Evolutionary conservation across 2,329 filamentous ascomycete species (phyloP), one percentile per base, ranked within the genome.

Genomic region (Claviceps citrina): DNA sequence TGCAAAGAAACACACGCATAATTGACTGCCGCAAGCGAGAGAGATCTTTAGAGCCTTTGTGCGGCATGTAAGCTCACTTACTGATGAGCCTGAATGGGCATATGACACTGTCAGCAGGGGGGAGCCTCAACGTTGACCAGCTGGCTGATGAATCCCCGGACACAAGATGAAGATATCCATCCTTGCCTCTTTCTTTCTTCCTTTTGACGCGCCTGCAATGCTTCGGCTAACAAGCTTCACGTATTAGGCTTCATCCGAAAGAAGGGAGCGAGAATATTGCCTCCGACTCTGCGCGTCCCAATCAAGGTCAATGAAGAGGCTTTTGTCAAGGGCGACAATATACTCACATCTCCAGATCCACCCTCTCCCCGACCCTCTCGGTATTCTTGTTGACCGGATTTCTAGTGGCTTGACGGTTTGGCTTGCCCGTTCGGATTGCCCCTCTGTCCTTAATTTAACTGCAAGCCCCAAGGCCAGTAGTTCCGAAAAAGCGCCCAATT

Each of bases 401-500:
- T n/a, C n/a, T n/a, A n/a, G n/a, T n/a, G n/a, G n/a, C n/a, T n/a
- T n/a, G n/a, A n/a, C n/a, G n/a, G n/a, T n/a, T n/a, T n/a, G n/a
- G n/a, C n/a, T n/a, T n/a, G n/a, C n/a, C n/a, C 5, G 22, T 18
- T 27, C 37, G 39, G 39, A 31, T 25, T 34, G n/a, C 18, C 22
- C 22, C 37, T 26, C 26, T 26, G 20, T 24, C 39, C 28, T 37
- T 41, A 26, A 41, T 37, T 36, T 36, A 25, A 13, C 22, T 1
- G 9, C 16, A 18, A 38, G 20, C 9, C 36, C 7, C 10, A 18
- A 32, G 9, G 15, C 15, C 7, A 32, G 13, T 24, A 20, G 8
- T 9, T 31, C 19, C 18, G n/a, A 31, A 32, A 26, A 18, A 20
- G n/a, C 25, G 39, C 42, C 28, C 31, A 43, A 38, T 25, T 31